Conservation (phyloP, 106 monocot species). For the Xerophyta viscosa region DNA sequence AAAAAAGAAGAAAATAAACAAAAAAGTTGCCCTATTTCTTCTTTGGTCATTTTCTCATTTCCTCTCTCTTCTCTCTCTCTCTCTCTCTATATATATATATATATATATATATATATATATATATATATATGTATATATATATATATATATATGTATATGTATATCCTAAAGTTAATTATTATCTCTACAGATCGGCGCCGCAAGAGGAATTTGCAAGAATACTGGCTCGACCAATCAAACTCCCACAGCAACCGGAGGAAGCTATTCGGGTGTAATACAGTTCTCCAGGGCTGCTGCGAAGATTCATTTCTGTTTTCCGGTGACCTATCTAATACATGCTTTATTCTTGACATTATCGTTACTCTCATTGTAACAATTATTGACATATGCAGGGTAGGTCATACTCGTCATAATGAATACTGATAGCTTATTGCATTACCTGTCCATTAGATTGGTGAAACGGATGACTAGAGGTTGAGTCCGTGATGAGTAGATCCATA, state of each 20-base stretch:
- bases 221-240: conserved; percentile 18
- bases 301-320: conserved; percentile 2
- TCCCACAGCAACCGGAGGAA: conserved; percentile 20
- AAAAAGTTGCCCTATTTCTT: no score
- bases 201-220: conserved; percentile 57
- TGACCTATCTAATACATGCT: conserved; percentile 9
- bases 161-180: no score
- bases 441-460: no score
- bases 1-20: no score
- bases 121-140: conserved; percentile 6
- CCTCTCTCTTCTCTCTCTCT: background rate
- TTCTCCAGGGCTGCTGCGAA: conserved; percentile 37
- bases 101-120: conserved; percentile 8
- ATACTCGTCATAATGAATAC: no score
- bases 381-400: no score
- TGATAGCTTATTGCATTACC: no score
- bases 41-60: background rate
- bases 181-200: conserved; percentile 48
- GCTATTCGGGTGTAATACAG: conserved; percentile 60
- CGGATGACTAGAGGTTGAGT: no score
- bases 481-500: no score
- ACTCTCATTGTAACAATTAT: no score
- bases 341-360: background rate
- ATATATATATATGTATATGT: background rate
- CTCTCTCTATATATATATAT: background rate